Percentiles rank a stretch among this genome's conserved stretches.
These are phyloP conservation scores for Mycena alexandri DNA, from an alignment of 768 basidiomycete genomes.

Conservation along the genomic window DNA sequence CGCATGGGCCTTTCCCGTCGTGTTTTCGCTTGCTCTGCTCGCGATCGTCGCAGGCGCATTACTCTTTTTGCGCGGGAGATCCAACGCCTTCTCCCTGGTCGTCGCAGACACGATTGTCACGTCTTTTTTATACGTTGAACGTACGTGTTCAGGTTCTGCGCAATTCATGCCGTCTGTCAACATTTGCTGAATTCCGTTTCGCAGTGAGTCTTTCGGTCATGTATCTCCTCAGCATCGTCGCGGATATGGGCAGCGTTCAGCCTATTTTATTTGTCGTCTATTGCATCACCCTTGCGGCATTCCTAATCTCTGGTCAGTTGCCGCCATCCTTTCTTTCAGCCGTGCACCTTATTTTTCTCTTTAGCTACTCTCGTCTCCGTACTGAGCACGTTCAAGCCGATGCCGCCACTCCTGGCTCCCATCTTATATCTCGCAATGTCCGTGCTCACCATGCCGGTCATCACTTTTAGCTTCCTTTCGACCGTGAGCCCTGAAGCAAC, in stretches of 20 bases:
- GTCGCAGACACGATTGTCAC: constrained; percentile 32
- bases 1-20: constrained; percentile 32
- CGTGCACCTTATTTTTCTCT: neutral
- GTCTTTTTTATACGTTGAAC: constrained; percentile 33
- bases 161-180: neutral
- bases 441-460: constrained; percentile 36
- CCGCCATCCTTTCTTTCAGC: neutral
- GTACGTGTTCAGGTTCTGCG: constrained; percentile 10
- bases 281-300: constrained; percentile 21
- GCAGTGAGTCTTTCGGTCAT: constrained; percentile 32
- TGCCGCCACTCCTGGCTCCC: constrained; percentile 34
- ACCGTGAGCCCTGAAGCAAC: constrained; percentile 27
- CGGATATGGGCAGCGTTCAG: constrained; percentile 13
- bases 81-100: constrained; percentile 18
- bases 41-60: constrained; percentile 33
- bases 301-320: constrained; percentile 37
- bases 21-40: constrained; percentile 37
- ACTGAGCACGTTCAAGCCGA: constrained; percentile 32
- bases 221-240: constrained; percentile 33
- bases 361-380: constrained; percentile 37
- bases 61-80: constrained; percentile 20
- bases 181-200: constrained; percentile 12
- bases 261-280: constrained; percentile 29
- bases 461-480: constrained; percentile 35
- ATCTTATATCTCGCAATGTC: constrained; percentile 34